phyloP scores from a whole-genome alignment of 2,329 filamentous ascomycete species.

The Myriosclerotinia curreyana region DNA sequence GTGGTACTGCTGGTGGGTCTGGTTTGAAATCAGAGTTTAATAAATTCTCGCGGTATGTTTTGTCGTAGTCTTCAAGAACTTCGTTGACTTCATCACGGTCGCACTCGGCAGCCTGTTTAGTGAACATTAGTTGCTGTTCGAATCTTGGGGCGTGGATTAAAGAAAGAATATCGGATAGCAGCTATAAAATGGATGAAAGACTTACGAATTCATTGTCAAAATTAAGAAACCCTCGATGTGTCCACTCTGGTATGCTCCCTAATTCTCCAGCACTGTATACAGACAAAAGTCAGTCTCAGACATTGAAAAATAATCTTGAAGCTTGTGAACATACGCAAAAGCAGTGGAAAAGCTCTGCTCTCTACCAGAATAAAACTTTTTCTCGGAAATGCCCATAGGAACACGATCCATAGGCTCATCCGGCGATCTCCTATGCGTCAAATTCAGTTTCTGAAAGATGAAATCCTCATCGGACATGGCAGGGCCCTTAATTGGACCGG shows the following conservation, averaged over 20 bases:
- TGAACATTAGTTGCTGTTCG: neutral
- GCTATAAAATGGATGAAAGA: neutral
- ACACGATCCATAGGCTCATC: neutral
- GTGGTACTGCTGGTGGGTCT: neutral
- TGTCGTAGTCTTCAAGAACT: neutral
- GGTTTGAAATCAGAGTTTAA: neutral
- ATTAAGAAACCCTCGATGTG: neutral
- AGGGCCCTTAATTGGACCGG: neutral
- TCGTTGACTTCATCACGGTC: neutral
- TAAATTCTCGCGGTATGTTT: neutral
- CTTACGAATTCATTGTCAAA: neutral
- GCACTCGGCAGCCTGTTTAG: neutral
- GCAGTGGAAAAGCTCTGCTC: neutral
- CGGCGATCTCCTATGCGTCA: neutral
- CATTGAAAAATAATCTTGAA: too few species aligned
- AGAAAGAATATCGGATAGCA: neutral
- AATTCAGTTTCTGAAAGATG: neutral
- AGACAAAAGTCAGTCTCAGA: neutral
- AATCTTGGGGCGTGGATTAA: neutral
- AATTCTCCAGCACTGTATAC: neutral
- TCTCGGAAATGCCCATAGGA: neutral
- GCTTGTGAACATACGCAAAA: neutral
- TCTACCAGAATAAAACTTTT: neutral
- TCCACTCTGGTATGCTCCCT: neutral
- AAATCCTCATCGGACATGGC: neutral